Base-by-base conservation (phyloP, 106 monocot genomes). In the Dendrobium chrysotoxum region DNA sequence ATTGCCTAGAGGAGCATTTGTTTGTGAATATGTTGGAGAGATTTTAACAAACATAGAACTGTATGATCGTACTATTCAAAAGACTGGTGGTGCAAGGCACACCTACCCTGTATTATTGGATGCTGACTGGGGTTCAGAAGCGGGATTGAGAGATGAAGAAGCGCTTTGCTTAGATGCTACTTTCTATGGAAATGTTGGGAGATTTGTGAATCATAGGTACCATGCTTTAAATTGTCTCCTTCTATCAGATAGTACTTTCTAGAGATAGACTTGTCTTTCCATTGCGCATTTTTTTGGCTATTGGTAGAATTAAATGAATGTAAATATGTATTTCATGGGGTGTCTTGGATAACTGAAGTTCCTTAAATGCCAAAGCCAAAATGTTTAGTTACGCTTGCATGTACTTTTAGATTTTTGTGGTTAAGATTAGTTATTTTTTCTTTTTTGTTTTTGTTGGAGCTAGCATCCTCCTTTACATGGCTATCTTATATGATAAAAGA, bases 141-240 rank as follows among this genome's bases (percentile, higher is more conserved):
- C 88, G n/a, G 81, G 91, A 25, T 46, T 99, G 26, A 95, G 93
- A 73, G 98, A 99, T 84, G 95, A 99, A 80, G 95, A 99, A 73
- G 95, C 98, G 8, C 88, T 99, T 31, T 99, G 98, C 84, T 80
- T 99, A 12, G 98, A 99, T 90, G 95, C 91, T 47, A 93, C 98
- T 31, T 92, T 93, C 79, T 95, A 90, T 86, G 98, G 98, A 30
- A 99, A 99, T 84, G 83, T 95, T 78, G 92, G 86, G 26, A 92
- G 98, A 76, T 99, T 95, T 88, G 84, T 95, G 15, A 99, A 99
- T 81, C 95, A 99, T 47, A 95, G 95, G 98, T 99, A 88, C 67
- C 30, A 13, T 58, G 28, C 55, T 78, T 18, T 16, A 40, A 18
- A 72, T 35, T 40, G 20, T 40, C 40, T 40, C 40, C 40, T 73